Conservation (phyloP, 202 grass and related monocot genomes). For the Brachypodium distachyon region DNA sequence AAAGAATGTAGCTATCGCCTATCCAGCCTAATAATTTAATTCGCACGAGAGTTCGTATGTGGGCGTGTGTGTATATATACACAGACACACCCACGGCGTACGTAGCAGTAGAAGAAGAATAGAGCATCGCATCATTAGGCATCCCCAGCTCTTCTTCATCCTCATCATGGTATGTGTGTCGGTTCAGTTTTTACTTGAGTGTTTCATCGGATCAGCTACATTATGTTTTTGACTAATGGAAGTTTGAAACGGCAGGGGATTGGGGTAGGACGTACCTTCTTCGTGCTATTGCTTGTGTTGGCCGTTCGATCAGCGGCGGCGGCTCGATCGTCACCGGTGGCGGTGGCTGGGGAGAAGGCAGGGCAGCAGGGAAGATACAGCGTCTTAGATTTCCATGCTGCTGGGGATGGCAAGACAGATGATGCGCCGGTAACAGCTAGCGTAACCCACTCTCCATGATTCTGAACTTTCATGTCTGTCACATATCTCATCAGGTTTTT, state of each 20-base stretch:
- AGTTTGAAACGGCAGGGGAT: background rate
- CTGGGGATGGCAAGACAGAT: constrained; percentile 38
- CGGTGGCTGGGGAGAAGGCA: background rate
- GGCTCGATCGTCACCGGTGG: too few relatives aligned
- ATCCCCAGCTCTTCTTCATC: too few relatives aligned
- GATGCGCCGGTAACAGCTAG: constrained; percentile 31
- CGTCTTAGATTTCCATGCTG: constrained; percentile 32
- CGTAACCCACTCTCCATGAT: background rate
- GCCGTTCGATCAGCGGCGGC: background rate
- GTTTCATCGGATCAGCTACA: background rate
- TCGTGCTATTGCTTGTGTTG: background rate
- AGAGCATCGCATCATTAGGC: too few relatives aligned
- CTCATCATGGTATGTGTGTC: too few relatives aligned
- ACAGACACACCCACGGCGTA: too few relatives aligned
- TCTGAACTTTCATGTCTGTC: background rate
- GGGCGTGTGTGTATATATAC: too few relatives aligned
- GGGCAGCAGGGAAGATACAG: constrained; percentile 1
- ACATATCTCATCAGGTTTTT: background rate
- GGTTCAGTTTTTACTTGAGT: too few relatives aligned
- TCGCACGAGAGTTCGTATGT: too few relatives aligned
- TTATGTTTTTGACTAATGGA: background rate
- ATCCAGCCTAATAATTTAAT: too few relatives aligned
- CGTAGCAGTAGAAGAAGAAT: too few relatives aligned
- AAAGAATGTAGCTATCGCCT: too few relatives aligned
- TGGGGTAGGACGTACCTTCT: background rate